A percentile compares a stretch with the other conserved stretches of the same genome.
Conservation (phyloP, 2,329 filamentous ascomycete species). For the Trichoderma atroviride region DNA sequence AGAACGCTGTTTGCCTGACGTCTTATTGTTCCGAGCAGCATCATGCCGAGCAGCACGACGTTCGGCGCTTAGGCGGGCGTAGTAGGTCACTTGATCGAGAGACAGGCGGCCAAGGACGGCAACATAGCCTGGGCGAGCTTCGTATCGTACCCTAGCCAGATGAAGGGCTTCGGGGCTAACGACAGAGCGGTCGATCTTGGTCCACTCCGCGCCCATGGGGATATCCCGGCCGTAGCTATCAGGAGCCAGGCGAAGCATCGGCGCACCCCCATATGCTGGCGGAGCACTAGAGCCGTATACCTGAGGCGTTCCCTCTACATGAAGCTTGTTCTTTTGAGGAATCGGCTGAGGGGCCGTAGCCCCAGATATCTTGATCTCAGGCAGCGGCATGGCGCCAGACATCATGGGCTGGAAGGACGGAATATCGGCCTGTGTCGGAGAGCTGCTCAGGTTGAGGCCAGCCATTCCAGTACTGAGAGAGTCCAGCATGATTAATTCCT, state of each 20-base stretch:
- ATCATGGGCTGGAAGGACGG: slow-evolving; percentile 43
- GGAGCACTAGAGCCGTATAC: slow-evolving; percentile 32
- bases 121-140: slow-evolving; percentile 61
- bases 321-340: slow-evolving; percentile 40
- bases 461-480: slow-evolving; percentile 46
- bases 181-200: slow-evolving; percentile 55
- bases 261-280: slow-evolving; percentile 40
- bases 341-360: slow-evolving; percentile 46
- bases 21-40: slow-evolving; percentile 39
- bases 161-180: slow-evolving; percentile 59
- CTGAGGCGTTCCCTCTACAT: slow-evolving; percentile 32
- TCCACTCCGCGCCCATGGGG: slow-evolving; percentile 59
- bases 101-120: slow-evolving; percentile 60
- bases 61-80: slow-evolving; percentile 53
- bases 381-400: slow-evolving; percentile 33
- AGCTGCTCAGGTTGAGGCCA: slow-evolving; percentile 45
- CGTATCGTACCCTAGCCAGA: slow-evolving; percentile 58
- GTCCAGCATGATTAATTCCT: slow-evolving; percentile 55
- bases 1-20: slow-evolving; percentile 25
- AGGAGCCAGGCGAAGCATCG: slow-evolving; percentile 51
- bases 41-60: slow-evolving; percentile 46
- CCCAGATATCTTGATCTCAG: slow-evolving; percentile 37
- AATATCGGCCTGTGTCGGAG: slow-evolving; percentile 39
- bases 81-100: slow-evolving; percentile 55
- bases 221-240: slow-evolving; percentile 62